Base-by-base conservation (phyloP, 306 rosid genomes). In the Begonia masoniana region DNA sequence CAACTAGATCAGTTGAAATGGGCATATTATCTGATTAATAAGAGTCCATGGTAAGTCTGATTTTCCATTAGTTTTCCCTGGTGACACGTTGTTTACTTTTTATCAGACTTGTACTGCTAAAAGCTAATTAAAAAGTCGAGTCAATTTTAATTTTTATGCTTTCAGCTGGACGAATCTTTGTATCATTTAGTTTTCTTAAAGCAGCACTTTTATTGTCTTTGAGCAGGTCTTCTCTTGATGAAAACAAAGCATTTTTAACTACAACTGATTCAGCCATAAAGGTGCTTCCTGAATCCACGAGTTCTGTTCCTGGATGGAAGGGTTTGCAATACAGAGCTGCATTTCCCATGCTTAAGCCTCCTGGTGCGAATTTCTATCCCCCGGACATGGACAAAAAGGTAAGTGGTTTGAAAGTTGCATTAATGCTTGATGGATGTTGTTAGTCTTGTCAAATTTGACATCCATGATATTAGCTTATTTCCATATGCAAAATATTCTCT, bases 341-440 rank as follows among this genome's bases (percentile, higher is more conserved):
- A 51, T 83, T 91, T 75, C 96, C 97, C 14, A 2, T 55, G 54
- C 62, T 36, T 66, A 91, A 85, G 65, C 96, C 96, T 48, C 82
- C 82, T 7, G 85, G 96, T 56, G 97, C 92, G 68, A 85, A 91
- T 71, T 91, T 91, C 76, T 91, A 91, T 61, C 97, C 97, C 19
- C 82, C 94, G 6, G 97, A 91, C 69, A 82, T 91, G 96, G 88
- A 91, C 70, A 91, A 81, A 81, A 68, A 2, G 95, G 97, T 91
- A 85, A 35, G 48, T 46, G 15, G 15, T 49, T 19, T 55, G 54
- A 43, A 65, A 21, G 24, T 21, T 21, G 24, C 24, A 3, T 2
- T 21, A 21, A 21, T 21, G 24, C 24, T 21, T 21, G 24, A 21
- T 21, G 3, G 24, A 21, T 21, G 24, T 21, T 21, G 24, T 21